Base-by-base conservation (phyloP, 352 stramenopile genomes). In the Phytophthora nicotianae region DNA sequence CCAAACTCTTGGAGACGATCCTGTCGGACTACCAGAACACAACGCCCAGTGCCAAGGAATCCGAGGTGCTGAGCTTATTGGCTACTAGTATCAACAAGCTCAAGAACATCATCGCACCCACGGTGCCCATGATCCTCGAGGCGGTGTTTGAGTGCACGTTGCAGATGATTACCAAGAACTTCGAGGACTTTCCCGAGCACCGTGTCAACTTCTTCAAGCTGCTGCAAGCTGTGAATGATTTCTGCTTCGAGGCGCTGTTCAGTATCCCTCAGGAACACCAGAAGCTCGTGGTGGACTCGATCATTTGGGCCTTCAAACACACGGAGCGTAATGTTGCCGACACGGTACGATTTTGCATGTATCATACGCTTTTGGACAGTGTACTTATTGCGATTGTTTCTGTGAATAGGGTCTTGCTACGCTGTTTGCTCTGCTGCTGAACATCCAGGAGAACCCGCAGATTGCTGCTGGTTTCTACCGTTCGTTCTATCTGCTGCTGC, bases 301-400 rank as follows among this genome's bases (percentile, higher is more conserved):
- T 99, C 62, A 98, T 99, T 49, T 99, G 98, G 98, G 98, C 97
- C 9, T 99, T 99, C 81, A 99, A 99, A 81, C 97, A 99, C 75
- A 99, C 97, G 19, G 97, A 99, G 73, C 88, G 98, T 55, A 99
- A 99, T 61, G 98, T 99, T 55, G 91, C 95, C 19, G 97, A 99
- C 68, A 99, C 91, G 60, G 90, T 88, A 77, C 38, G 73, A n/a
- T 63, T 45, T 50, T 26, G 47, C 6, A 26, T 24, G 14, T 10
- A n/a, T 17, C 42, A 49, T 29, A 19, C 8, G 14, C 4, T 49
- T 21, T 32, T 32, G 4, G n/a, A 27, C 21, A 46, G 4, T 23
- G 11, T 29, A 29, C 37, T 57, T 20, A 20, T 29, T 56, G 0
- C 4, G 3, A 35, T 35, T 33, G 37, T 0, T 24, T 49, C 10